phyloP scores from a whole-genome alignment of 2,329 filamentous ascomycete genomes.

The Clonostachys rosea region DNA sequence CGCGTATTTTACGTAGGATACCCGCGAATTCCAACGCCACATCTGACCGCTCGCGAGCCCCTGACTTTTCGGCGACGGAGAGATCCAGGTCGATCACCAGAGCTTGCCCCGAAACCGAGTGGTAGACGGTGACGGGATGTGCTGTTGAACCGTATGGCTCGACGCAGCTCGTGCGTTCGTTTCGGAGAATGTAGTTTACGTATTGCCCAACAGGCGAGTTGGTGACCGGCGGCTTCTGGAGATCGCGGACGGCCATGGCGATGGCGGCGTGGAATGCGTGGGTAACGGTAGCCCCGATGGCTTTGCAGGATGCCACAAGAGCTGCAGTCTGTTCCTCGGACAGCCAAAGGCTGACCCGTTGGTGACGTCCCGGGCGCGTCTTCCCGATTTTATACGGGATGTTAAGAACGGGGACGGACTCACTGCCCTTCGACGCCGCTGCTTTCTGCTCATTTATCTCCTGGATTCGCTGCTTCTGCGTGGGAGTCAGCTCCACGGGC shows the following conservation, averaged over 20 bases:
- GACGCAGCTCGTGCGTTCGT: conserved; percentile 16
- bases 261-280: conserved; percentile 25
- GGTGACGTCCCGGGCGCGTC: conserved; percentile 11
- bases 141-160: conserved; percentile 10
- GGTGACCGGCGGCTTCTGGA: conserved; percentile 4
- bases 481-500: conserved; percentile 3
- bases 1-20: conserved; percentile 12
- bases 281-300: conserved; percentile 13
- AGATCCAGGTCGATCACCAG: conserved; percentile 17
- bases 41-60: background rate
- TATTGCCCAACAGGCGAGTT: conserved; percentile 11
- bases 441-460: conserved; percentile 1
- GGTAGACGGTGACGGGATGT: conserved; percentile 20
- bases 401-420: conserved; percentile 1
- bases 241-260: conserved; percentile 16
- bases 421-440: background rate
- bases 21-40: conserved; percentile 11
- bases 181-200: conserved; percentile 22
- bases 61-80: background rate
- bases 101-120: conserved; percentile 18
- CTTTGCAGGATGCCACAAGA: conserved; percentile 11
- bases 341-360: conserved; percentile 13
- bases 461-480: conserved; percentile 7
- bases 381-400: conserved; percentile 12
- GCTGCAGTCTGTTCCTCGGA: conserved; percentile 6